These are phyloP conservation scores for Fagopyrum esculentum DNA, from an alignment of 148 eudicot species.

Conservation along the genomic window DNA sequence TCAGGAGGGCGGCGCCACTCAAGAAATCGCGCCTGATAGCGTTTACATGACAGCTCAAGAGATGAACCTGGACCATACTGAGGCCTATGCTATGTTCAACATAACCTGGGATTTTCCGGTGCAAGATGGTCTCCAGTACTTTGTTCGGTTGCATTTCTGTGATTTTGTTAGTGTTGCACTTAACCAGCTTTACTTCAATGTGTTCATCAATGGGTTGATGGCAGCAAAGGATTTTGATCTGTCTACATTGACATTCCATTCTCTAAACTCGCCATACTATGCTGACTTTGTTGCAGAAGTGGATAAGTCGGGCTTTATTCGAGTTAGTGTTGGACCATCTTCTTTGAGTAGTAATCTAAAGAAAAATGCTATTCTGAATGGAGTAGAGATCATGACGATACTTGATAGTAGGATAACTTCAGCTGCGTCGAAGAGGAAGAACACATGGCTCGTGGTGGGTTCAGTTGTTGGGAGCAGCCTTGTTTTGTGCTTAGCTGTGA, in stretches of 20 bases:
- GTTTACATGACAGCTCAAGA: constrained; percentile 91
- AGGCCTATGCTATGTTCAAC: constrained; percentile 39
- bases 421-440: constrained; percentile 26
- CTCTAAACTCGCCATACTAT: constrained; percentile 50
- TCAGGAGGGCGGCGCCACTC: constrained; percentile 50
- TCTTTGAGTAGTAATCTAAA: constrained; percentile 44
- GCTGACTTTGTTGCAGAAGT: constrained; percentile 52
- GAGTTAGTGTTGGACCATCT: constrained; percentile 81
- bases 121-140: constrained; percentile 28
- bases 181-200: constrained; percentile 68
- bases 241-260: constrained; percentile 45
- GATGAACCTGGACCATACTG: constrained; percentile 56
- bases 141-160: constrained; percentile 80
- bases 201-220: constrained; percentile 55
- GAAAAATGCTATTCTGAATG: constrained; percentile 81
- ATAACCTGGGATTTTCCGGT: constrained; percentile 82
- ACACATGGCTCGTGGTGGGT: constrained; percentile 37
- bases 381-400: constrained; percentile 91
- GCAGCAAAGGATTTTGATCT: constrained; percentile 76
- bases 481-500: constrained; percentile 24
- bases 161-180: constrained; percentile 59
- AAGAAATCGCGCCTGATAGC: constrained; percentile 63
- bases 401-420: constrained; percentile 26
- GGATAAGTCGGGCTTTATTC: constrained; percentile 39
- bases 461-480: constrained; percentile 43